These are phyloP conservation scores for Thelephora terrestris DNA, from an alignment of 1,284 basidiomycete genomes.

Conservation along the genomic window DNA sequence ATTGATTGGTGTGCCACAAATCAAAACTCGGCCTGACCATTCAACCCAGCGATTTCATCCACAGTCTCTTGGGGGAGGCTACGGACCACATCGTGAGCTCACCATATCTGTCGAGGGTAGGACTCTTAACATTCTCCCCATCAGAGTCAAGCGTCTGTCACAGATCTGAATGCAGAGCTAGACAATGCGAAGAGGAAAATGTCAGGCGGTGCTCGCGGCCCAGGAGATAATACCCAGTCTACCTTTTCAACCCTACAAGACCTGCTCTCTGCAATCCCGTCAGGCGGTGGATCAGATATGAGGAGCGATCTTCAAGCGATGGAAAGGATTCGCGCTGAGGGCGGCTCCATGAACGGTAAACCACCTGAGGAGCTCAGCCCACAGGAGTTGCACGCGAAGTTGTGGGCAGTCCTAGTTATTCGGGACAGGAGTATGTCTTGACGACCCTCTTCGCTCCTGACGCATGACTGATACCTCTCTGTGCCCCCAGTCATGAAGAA, in stretches of 20 bases:
- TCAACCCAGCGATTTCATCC: conserved; percentile 80
- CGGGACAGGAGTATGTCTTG: conserved; percentile 40
- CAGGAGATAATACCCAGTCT: neutral
- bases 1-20: neutral
- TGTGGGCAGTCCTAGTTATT: conserved; percentile 85
- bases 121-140: conserved; percentile 9
- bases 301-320: neutral
- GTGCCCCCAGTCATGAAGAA: conserved; percentile 60
- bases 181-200: conserved; percentile 37
- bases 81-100: conserved; percentile 56
- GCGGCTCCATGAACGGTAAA: neutral
- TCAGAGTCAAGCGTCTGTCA: conserved; percentile 62
- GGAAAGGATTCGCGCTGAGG: neutral
- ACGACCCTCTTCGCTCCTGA: neutral
- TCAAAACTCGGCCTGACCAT: conserved; percentile 39
- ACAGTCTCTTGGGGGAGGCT: conserved; percentile 64
- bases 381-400: conserved; percentile 73
- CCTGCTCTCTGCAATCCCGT: neutral
- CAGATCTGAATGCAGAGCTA: conserved; percentile 78
- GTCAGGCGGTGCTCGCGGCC: neutral
- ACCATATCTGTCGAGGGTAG: conserved; percentile 26
- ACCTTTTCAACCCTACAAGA: neutral
- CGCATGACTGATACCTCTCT: neutral
- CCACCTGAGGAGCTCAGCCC: neutral
- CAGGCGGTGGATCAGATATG: neutral